These are phyloP conservation scores for Penicillium sp. DNA, from an alignment of 2,329 filamentous ascomycete species.

Conservation along the genomic window DNA sequence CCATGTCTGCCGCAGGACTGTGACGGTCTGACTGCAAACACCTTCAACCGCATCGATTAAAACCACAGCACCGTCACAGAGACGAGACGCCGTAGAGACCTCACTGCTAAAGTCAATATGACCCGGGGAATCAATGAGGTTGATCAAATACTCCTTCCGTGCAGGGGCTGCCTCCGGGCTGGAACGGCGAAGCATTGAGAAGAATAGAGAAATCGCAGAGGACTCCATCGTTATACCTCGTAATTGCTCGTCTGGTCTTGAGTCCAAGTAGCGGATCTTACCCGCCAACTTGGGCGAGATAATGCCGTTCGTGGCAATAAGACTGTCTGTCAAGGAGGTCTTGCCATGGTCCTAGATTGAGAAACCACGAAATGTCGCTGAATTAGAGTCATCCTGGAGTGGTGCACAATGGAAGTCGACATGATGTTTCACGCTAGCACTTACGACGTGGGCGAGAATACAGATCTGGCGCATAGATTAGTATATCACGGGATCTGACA, in stretches of 20 bases:
- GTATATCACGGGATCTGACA: conserved; percentile 17
- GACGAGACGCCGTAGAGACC: conserved; percentile 86
- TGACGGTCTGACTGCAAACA: conserved; percentile 97
- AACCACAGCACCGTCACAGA: conserved; percentile 92
- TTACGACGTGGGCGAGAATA: conserved; percentile 84
- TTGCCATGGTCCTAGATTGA: conserved; percentile 78
- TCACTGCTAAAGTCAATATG: conserved; percentile 99
- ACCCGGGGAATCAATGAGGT: conserved; percentile 93
- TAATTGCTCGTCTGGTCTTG: conserved; percentile 87
- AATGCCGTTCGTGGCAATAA: conserved; percentile 98
- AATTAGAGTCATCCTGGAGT: neutral
- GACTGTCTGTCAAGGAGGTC: conserved; percentile 89
- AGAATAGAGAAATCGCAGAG: conserved; percentile 92
- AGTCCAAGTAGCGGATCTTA: conserved; percentile 97
- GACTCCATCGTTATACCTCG: conserved; percentile 99
- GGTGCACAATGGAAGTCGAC: neutral
- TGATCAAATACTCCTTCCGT: conserved; percentile 88
- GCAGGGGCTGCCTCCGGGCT: conserved; percentile 62
- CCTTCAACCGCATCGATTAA: conserved; percentile 95
- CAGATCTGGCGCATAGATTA: conserved; percentile 62
- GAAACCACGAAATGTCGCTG: conserved; percentile 2
- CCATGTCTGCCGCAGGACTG: conserved; percentile 91
- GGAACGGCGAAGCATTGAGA: conserved; percentile 76
- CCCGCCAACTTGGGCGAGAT: conserved; percentile 96
- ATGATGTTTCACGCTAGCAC: conserved; percentile 23